A percentile compares a stretch with the other conserved stretches of the same genome.
Evolutionary conservation across 2,329 filamentous ascomycete genomes (phyloP).

Genomic region (Penicillium sp.): DNA sequence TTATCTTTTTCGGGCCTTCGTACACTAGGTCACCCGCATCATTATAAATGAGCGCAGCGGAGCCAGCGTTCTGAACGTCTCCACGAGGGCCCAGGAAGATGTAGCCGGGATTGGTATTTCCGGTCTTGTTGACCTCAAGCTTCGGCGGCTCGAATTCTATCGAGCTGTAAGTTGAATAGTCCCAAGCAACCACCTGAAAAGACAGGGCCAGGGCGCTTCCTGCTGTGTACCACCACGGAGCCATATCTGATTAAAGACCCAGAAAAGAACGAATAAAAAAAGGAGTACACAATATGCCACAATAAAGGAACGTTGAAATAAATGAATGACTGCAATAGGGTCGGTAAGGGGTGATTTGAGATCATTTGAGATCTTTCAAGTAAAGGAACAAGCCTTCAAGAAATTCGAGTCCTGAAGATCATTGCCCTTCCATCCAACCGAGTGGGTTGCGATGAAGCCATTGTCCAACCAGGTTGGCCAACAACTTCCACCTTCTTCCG

Average conservation of each 20-base stretch:
- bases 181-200: no score
- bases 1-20: no score
- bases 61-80: no score
- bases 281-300: background rate
- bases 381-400: background rate
- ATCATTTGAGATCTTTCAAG: background rate
- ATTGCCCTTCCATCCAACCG: background rate
- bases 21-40: no score
- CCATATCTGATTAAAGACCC: constrained; percentile 5
- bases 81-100: no score
- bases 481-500: background rate
- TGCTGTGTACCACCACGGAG: constrained; percentile 10
- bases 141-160: no score
- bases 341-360: background rate
- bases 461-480: constrained; percentile 8
- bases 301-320: background rate
- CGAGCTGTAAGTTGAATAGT: no score
- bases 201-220: no score
- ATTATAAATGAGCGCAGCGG: no score
- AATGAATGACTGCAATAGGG: constrained; percentile 13
- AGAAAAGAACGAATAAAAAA: background rate
- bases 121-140: no score
- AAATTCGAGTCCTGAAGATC: constrained; percentile 13
- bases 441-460: constrained; percentile 1
- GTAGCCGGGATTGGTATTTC: no score